Conservation (phyloP, 441 rosid genomes). For the Erodium moschatum region DNA sequence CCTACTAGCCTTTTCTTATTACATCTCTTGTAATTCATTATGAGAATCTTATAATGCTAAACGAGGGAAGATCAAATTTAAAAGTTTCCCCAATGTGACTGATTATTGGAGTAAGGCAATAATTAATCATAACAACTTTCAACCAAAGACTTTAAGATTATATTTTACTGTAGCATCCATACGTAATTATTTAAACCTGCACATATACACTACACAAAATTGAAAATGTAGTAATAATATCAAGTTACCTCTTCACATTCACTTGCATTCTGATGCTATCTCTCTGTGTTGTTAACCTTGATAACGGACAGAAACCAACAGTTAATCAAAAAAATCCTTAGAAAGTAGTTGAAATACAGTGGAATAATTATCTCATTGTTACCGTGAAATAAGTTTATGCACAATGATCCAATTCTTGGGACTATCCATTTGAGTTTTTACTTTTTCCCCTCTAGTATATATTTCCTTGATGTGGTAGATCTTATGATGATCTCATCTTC, state of each 20-base stretch:
- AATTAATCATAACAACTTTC: not conserved
- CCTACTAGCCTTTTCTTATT: not conserved
- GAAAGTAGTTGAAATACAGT: not conserved
- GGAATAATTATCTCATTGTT: not conserved
- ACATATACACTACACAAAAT: not conserved
- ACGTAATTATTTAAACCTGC: not conserved
- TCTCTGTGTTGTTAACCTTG: not conserved
- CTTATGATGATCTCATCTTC: not conserved
- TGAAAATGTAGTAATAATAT: not conserved
- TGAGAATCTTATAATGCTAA: not conserved
- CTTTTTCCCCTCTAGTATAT: not conserved
- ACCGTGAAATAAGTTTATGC: conserved; percentile 2
- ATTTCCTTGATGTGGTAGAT: not conserved
- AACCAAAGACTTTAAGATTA: no score
- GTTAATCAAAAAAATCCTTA: no score
- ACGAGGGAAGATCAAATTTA: not conserved
- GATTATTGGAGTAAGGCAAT: not conserved
- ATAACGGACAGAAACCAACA: no score
- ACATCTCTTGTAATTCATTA: not conserved
- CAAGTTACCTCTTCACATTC: not conserved
- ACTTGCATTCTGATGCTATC: not conserved
- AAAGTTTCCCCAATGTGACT: not conserved
- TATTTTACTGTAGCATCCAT: not conserved
- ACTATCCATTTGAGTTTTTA: not conserved
- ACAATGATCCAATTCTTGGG: not conserved